These are phyloP conservation scores for Lentinula lateritia DNA, from an alignment of 768 basidiomycete species.

Conservation along the genomic window DNA sequence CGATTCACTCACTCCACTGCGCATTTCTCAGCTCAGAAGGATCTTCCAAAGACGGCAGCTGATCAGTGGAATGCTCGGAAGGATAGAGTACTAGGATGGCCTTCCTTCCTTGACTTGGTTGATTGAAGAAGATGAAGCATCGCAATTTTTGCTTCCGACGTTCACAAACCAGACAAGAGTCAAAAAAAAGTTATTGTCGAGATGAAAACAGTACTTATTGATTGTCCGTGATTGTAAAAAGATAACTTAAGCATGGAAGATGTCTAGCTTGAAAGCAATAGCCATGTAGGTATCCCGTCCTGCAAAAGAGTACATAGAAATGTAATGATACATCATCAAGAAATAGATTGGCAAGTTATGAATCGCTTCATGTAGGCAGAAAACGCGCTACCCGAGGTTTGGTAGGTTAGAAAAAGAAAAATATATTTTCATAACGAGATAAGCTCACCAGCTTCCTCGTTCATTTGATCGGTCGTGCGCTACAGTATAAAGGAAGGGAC, in stretches of 20 bases:
- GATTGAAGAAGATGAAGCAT: too few relatives aligned
- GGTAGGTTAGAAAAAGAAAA: too few relatives aligned
- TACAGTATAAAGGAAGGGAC: slow-evolving; percentile 16
- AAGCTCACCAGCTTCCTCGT: slow-evolving; percentile 63
- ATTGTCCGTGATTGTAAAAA: background rate
- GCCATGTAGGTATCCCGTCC: background rate
- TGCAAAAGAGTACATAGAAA: background rate
- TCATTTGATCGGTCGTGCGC: slow-evolving; percentile 56
- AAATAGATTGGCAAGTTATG: background rate
- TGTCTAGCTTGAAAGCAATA: background rate
- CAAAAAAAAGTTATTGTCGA: too few relatives aligned
- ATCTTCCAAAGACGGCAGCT: too few relatives aligned
- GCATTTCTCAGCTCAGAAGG: too few relatives aligned
- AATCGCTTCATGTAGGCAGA: background rate
- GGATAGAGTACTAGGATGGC: too few relatives aligned
- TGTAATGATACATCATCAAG: background rate
- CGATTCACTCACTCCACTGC: too few relatives aligned
- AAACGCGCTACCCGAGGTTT: background rate
- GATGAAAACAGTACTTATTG: background rate
- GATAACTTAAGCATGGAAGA: background rate
- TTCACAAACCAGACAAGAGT: too few relatives aligned
- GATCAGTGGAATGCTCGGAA: too few relatives aligned
- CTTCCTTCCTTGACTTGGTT: too few relatives aligned
- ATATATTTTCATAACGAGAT: too few relatives aligned
- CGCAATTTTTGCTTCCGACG: too few relatives aligned